Evolutionary conservation across 1,284 basidiomycete species (phyloP).

Genomic region (Cryptococcus floricola): DNA sequence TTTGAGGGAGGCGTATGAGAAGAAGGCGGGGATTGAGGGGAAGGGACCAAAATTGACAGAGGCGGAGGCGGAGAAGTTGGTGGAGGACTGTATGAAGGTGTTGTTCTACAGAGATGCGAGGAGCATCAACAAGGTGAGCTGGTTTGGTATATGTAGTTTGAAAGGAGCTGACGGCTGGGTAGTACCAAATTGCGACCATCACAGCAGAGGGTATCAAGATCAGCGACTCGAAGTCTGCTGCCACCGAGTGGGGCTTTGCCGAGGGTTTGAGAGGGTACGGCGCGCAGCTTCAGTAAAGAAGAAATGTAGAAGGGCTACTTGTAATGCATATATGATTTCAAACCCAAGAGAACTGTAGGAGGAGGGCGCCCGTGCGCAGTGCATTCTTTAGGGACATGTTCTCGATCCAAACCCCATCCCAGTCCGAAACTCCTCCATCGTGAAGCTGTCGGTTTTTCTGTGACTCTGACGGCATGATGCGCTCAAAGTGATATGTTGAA

Average conservation of each 20-base stretch:
- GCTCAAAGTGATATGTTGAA: too few relatives aligned
- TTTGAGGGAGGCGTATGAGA: conserved; percentile 67
- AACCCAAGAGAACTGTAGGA: too few relatives aligned
- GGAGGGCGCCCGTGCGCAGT: too few relatives aligned
- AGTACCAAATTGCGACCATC: conserved; percentile 95
- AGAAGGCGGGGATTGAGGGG: conserved; percentile 64
- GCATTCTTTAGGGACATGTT: too few relatives aligned
- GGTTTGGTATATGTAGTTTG: not conserved
- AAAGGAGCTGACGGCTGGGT: conserved; percentile 7
- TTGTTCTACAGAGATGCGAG: conserved; percentile 96
- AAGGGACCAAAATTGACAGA: conserved; percentile 70
- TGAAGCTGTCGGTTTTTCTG: too few relatives aligned
- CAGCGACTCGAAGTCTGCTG: conserved; percentile 70
- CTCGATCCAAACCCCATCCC: too few relatives aligned
- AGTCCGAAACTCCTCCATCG: too few relatives aligned
- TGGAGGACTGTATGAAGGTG: conserved; percentile 87
- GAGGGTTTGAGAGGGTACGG: conserved; percentile 69
- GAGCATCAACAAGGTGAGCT: conserved; percentile 84
- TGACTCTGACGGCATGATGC: too few relatives aligned
- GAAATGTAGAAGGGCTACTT: not conserved
- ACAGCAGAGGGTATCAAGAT: conserved; percentile 73
- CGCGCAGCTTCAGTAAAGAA: conserved; percentile 58
- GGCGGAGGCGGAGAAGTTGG: conserved; percentile 71
- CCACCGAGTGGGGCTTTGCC: conserved; percentile 87
- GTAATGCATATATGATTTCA: conserved; percentile 1